phyloP scores from a whole-genome alignment of 768 basidiomycete genomes.

The Favolaschia claudopus region DNA sequence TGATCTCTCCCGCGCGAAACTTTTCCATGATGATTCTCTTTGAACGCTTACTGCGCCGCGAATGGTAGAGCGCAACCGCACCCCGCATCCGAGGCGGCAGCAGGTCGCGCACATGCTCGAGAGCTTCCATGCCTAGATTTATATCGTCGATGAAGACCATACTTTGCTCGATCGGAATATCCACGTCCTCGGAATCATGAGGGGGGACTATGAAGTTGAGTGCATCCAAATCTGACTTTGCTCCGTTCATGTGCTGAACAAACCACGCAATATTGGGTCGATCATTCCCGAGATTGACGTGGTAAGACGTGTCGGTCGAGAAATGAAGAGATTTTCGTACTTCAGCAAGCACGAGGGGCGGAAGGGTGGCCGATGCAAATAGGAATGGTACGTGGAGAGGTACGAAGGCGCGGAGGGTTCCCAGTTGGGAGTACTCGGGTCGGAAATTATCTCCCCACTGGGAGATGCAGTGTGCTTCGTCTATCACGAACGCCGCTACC shows the following conservation, averaged over 20 bases:
- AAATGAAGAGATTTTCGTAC: neutral
- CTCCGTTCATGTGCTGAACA: too few species aligned
- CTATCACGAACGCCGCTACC: slow-evolving; percentile 27
- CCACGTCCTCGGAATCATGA: neutral
- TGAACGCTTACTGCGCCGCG: slow-evolving; percentile 10
- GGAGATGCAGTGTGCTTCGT: slow-evolving; percentile 38
- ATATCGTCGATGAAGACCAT: slow-evolving; percentile 21
- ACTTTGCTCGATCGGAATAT: neutral
- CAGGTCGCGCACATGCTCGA: slow-evolving; percentile 4
- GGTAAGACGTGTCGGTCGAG: neutral
- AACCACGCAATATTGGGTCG: slow-evolving; percentile 30
- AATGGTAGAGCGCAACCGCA: slow-evolving; percentile 19
- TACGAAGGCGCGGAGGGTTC: too few species aligned
- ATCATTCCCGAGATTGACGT: neutral
- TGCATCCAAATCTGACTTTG: slow-evolving; percentile 33
- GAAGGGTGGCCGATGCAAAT: slow-evolving; percentile 17
- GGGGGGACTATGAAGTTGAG: slow-evolving; percentile 21
- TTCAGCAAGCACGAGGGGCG: slow-evolving; percentile 6
- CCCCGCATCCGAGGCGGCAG: neutral
- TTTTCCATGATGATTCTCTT: slow-evolving; percentile 25
- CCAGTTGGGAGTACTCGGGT: slow-evolving; percentile 24
- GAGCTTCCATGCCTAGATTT: slow-evolving; percentile 8
- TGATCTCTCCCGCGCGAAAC: slow-evolving; percentile 31
- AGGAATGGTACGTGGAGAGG: too few species aligned
- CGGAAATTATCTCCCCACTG: slow-evolving; percentile 32